A percentile compares a stretch with the other conserved stretches of the same genome.
These are phyloP conservation scores for Microthyrium microscopicum DNA, from an alignment of 2,329 filamentous ascomycete genomes.

Conservation along the genomic window DNA sequence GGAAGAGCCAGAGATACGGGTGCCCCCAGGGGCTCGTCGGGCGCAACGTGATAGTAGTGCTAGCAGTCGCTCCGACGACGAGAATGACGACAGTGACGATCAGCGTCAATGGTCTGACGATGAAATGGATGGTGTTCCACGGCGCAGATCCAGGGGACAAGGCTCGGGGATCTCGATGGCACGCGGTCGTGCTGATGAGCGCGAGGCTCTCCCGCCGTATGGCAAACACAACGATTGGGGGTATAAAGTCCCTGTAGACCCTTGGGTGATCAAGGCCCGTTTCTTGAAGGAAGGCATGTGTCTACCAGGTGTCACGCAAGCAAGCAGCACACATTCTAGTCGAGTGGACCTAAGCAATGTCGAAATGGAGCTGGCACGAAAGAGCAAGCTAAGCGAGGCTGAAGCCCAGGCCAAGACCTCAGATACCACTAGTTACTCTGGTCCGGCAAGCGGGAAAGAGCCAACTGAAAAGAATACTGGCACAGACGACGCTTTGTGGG, in stretches of 20 bases:
- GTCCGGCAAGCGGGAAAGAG: not conserved
- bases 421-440: not conserved
- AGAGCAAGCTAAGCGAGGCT: not conserved
- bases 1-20: slow-evolving; percentile 38
- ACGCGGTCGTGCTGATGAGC: not conserved
- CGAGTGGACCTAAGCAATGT: slow-evolving; percentile 26
- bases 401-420: not conserved
- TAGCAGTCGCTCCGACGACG: slow-evolving; percentile 14
- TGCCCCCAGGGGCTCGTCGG: no score
- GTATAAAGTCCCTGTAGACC: slow-evolving; percentile 80
- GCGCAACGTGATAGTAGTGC: slow-evolving; percentile 23
- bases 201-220: slow-evolving; percentile 1
- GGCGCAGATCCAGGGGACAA: not conserved
- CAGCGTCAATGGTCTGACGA: slow-evolving; percentile 6
- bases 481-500: slow-evolving; percentile 55
- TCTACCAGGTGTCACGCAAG: slow-evolving; percentile 31
- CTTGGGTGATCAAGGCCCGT: slow-evolving; percentile 85
- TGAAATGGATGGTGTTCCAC: slow-evolving; percentile 6
- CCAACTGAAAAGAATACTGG: slow-evolving; percentile 3
- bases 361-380: slow-evolving; percentile 2
- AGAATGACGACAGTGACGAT: slow-evolving; percentile 2
- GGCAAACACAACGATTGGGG: slow-evolving; percentile 36
- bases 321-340: slow-evolving; percentile 32
- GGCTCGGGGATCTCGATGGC: not conserved
- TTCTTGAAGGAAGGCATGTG: slow-evolving; percentile 70